A percentile compares a stretch with the other conserved stretches of the same genome.
These are phyloP conservation scores for Starmerella scarabaei DNA, from an alignment of 805 yeast species.

Conservation along the genomic window DNA sequence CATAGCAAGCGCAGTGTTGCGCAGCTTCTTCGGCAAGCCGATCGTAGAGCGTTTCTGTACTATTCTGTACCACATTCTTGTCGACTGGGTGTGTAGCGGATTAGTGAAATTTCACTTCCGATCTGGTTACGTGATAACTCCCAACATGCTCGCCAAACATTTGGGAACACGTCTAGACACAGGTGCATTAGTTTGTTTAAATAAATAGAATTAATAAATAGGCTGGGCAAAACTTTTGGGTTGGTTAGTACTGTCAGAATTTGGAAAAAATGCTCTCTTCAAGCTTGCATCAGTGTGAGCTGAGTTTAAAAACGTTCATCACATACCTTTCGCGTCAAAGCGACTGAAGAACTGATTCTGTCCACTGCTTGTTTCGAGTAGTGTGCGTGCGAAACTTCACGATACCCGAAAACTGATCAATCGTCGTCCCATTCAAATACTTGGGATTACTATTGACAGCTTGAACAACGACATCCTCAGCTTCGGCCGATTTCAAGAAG, in stretches of 20 bases:
- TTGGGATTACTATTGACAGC: constrained; percentile 8
- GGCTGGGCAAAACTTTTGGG: neutral
- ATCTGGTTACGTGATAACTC: neutral
- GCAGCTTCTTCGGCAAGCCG: constrained; percentile 60
- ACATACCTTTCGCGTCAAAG: constrained; percentile 18
- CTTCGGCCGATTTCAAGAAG: constrained; percentile 1
- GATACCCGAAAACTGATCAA: constrained; percentile 14
- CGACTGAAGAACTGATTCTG: constrained; percentile 6
- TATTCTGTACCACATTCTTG: constrained; percentile 32
- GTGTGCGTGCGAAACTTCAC: constrained; percentile 11
- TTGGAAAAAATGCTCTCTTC: constrained; percentile 19
- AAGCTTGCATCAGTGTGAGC: constrained; percentile 27
- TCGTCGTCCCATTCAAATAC: constrained; percentile 8
- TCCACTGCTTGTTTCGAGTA: constrained; percentile 2
- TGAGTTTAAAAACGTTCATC: constrained; percentile 25
- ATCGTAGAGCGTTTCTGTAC: constrained; percentile 72
- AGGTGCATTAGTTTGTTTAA: too few species aligned
- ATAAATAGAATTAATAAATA: neutral
- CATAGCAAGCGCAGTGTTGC: constrained; percentile 51
- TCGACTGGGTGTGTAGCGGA: neutral
- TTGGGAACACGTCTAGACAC: too few species aligned
- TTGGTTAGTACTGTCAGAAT: constrained; percentile 21
- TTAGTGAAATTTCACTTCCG: constrained; percentile 6
- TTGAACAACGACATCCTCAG: constrained; percentile 10
- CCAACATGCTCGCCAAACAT: neutral